A percentile compares a stretch with the other conserved stretches of the same genome.
Evolutionary conservation across 768 basidiomycete species (phyloP).

Genomic region (Pleurotus eryngii): DNA sequence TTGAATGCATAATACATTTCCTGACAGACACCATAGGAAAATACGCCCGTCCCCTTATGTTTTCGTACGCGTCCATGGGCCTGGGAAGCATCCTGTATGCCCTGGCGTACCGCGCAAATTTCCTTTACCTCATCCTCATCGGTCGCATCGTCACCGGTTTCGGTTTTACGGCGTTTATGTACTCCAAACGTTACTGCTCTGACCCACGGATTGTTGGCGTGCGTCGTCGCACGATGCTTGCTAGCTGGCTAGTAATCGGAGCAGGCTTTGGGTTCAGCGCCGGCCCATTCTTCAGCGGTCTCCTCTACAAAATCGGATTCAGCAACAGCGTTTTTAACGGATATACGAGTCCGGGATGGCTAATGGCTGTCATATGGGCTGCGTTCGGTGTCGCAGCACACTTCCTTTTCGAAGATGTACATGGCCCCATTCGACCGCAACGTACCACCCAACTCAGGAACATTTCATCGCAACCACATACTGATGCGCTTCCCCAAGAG

Average conservation of each 20-base stretch:
- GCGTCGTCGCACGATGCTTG: conserved; percentile 58
- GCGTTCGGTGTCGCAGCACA: conserved; percentile 42
- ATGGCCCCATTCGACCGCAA: conserved; percentile 1
- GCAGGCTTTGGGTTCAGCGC: conserved; percentile 60
- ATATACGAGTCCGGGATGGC: conserved; percentile 63
- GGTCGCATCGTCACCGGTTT: conserved; percentile 65
- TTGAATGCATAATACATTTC: background rate
- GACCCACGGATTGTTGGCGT: conserved; percentile 68
- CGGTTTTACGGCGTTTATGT: conserved; percentile 64
- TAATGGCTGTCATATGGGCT: conserved; percentile 54
- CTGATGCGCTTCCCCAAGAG: conserved; percentile 7
- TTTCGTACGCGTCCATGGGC: conserved; percentile 50
- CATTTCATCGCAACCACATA: conserved; percentile 24
- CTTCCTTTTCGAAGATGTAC: conserved; percentile 39
- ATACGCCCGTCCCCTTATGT: conserved; percentile 50
- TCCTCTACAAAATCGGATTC: conserved; percentile 61
- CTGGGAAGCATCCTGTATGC: conserved; percentile 60
- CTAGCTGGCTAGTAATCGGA: conserved; percentile 59
- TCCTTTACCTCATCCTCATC: conserved; percentile 67
- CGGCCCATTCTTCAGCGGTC: conserved; percentile 62
- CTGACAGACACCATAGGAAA: conserved; percentile 35
- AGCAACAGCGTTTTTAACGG: conserved; percentile 58
- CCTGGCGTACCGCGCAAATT: conserved; percentile 54
- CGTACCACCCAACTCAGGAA: conserved; percentile 3
- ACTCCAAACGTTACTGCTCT: conserved; percentile 65